Evolutionary conservation across 2,329 filamentous ascomycete genomes (phyloP).

Genomic region (Aspergillus ruber): DNA sequence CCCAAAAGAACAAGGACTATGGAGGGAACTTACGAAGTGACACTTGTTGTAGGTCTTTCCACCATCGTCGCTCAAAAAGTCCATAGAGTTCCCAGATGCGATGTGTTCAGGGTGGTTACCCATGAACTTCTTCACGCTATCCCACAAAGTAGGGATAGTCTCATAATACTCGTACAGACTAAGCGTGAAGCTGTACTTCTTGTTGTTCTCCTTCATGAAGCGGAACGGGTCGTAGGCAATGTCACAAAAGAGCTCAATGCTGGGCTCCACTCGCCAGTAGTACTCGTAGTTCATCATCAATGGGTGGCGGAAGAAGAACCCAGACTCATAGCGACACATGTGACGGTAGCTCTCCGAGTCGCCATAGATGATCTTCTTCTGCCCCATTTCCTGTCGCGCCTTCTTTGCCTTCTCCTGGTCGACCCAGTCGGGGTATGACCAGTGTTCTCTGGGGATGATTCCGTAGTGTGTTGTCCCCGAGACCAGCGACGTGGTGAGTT

Average conservation of each 20-base stretch:
- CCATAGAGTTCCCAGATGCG: conserved; percentile 75
- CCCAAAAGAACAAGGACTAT: background rate
- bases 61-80: conserved; percentile 82
- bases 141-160: conserved; percentile 94
- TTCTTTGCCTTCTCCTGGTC: conserved; percentile 88
- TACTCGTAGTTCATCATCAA: conserved; percentile 96
- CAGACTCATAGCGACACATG: conserved; percentile 99
- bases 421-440: conserved; percentile 94
- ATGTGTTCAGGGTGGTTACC: conserved; percentile 84
- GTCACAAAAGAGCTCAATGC: conserved; percentile 93
- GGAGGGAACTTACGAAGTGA: conserved; percentile 68
- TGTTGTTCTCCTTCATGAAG: conserved; percentile 89
- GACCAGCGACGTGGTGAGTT: conserved; percentile 79
- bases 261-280: conserved; percentile 99
- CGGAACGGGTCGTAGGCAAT: conserved; percentile 94
- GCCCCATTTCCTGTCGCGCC: conserved; percentile 88
- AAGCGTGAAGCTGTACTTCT: conserved; percentile 96
- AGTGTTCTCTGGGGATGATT: conserved; percentile 82
- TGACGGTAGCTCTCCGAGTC: conserved; percentile 96
- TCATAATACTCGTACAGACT: conserved; percentile 95
- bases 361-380: conserved; percentile 95
- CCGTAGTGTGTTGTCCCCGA: conserved; percentile 91
- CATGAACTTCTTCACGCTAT: conserved; percentile 92
- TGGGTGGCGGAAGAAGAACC: conserved; percentile 96
- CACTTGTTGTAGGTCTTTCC: conserved; percentile 94